A percentile compares a stretch with the other conserved stretches of the same genome.
Conservation (phyloP, 495 filamentous ascomycete species). For the Talaromyces adpressus region DNA sequence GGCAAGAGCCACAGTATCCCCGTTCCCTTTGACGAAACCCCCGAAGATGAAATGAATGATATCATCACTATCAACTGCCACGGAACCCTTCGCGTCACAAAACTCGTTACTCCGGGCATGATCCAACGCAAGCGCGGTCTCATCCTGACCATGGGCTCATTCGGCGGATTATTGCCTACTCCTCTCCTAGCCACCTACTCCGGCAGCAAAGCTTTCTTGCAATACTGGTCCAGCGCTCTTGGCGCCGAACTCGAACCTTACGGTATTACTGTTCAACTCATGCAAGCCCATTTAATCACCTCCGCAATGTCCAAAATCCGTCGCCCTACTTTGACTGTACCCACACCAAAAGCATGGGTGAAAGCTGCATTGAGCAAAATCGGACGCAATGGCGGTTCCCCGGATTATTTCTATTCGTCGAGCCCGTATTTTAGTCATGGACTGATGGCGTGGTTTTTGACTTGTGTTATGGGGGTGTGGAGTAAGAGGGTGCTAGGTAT, state of each 20-base stretch:
- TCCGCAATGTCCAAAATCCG: constrained; percentile 95
- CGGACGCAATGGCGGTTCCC: constrained; percentile 67
- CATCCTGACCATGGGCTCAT: constrained; percentile 95
- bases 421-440: constrained; percentile 93
- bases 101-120: constrained; percentile 81
- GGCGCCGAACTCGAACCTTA: constrained; percentile 72
- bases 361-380: constrained; percentile 71
- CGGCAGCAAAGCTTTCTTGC: constrained; percentile 95
- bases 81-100: constrained; percentile 79
- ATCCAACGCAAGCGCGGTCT: constrained; percentile 72
- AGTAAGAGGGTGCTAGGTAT: constrained; percentile 52
- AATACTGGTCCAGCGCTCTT: constrained; percentile 88
- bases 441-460: constrained; percentile 77
- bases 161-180: constrained; percentile 83
- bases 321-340: constrained; percentile 65
- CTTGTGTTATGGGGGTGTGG: constrained; percentile 61
- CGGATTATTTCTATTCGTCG: constrained; percentile 68
- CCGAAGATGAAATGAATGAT: constrained; percentile 67
- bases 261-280: constrained; percentile 77
- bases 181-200: constrained; percentile 95
- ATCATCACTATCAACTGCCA: constrained; percentile 94
- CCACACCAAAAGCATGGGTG: constrained; percentile 78
- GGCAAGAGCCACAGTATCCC: constrained; percentile 90
- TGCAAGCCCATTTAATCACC: constrained; percentile 86
- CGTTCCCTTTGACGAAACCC: constrained; percentile 75